Conservation (phyloP, 148 eudicot species). For the Rhododendron vialii region DNA sequence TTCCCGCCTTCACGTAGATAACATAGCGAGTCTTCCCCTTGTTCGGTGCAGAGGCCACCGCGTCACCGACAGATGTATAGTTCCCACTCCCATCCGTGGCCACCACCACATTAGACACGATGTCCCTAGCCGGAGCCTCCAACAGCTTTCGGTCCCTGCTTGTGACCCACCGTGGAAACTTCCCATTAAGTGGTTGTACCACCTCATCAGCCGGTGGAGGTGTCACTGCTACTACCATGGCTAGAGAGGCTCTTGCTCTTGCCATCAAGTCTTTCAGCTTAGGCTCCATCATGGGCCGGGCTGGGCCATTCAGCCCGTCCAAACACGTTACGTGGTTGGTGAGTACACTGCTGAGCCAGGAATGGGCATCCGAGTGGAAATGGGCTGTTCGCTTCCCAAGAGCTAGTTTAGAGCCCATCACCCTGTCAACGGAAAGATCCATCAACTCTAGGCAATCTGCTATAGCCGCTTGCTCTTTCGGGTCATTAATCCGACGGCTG, state of each 20-base stretch:
- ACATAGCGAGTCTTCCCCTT: slow-evolving; percentile 22
- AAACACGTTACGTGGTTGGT: slow-evolving; percentile 45
- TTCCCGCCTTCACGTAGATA: slow-evolving; percentile 34
- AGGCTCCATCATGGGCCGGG: slow-evolving; percentile 17
- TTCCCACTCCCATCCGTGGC: slow-evolving; percentile 41
- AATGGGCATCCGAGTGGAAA: slow-evolving; percentile 25
- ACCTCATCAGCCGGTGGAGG: slow-evolving; percentile 3
- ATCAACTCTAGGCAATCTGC: slow-evolving; percentile 36
- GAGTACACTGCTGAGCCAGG: slow-evolving; percentile 50
- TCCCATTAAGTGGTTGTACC: neutral
- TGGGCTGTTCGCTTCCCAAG: neutral
- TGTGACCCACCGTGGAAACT: slow-evolving; percentile 34
- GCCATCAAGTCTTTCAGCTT: slow-evolving; percentile 26
- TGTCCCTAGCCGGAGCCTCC: neutral
- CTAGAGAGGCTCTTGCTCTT: slow-evolving; percentile 32
- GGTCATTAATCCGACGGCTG: slow-evolving; percentile 10
- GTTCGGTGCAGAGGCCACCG: slow-evolving; percentile 31
- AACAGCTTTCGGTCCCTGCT: slow-evolving; percentile 21
- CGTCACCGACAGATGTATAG: slow-evolving; percentile 20
- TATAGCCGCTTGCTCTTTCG: slow-evolving; percentile 19
- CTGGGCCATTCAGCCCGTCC: slow-evolving; percentile 30
- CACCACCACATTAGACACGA: slow-evolving; percentile 28
- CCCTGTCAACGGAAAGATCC: slow-evolving; percentile 27
- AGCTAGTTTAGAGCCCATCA: slow-evolving; percentile 22
- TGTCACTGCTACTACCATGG: slow-evolving; percentile 27